These are phyloP conservation scores for Beverwykella pulmonaria DNA, from an alignment of 495 filamentous ascomycete genomes.

Conservation along the genomic window DNA sequence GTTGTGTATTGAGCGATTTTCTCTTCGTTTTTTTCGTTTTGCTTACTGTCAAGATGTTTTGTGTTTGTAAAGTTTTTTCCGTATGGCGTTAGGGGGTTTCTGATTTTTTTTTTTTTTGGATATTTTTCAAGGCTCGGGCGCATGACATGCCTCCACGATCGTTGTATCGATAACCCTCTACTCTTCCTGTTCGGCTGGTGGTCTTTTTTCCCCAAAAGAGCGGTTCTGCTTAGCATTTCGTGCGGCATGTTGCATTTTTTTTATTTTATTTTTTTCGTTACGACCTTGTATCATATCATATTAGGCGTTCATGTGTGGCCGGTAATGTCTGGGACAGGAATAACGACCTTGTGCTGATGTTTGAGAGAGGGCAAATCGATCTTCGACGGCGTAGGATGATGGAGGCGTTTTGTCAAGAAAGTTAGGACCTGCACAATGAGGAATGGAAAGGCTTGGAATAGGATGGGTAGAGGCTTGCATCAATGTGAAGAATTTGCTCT, in stretches of 20 bases:
- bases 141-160: slow-evolving; percentile 23
- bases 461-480: slow-evolving; percentile 7
- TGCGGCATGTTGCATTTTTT: slow-evolving; percentile 6
- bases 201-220: slow-evolving; percentile 14
- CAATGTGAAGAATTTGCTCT: slow-evolving; percentile 8
- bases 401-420: not conserved
- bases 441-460: too few species aligned
- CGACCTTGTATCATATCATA: not conserved
- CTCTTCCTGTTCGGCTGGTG: slow-evolving; percentile 20
- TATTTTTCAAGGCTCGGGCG: not conserved
- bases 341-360: slow-evolving; percentile 12
- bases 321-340: slow-evolving; percentile 1
- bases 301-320: not conserved
- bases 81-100: slow-evolving; percentile 33
- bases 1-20: not conserved
- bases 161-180: slow-evolving; percentile 27
- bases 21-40: slow-evolving; percentile 1
- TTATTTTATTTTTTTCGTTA: slow-evolving; percentile 14
- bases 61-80: slow-evolving; percentile 11
- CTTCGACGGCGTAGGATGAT: not conserved
- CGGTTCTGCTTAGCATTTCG: slow-evolving; percentile 29
- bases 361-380: not conserved
- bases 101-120: slow-evolving; percentile 5
- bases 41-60: not conserved
- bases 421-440: too few species aligned